phyloP scores from a whole-genome alignment of 2,329 filamentous ascomycete species.

The Zasmidium angulare region DNA sequence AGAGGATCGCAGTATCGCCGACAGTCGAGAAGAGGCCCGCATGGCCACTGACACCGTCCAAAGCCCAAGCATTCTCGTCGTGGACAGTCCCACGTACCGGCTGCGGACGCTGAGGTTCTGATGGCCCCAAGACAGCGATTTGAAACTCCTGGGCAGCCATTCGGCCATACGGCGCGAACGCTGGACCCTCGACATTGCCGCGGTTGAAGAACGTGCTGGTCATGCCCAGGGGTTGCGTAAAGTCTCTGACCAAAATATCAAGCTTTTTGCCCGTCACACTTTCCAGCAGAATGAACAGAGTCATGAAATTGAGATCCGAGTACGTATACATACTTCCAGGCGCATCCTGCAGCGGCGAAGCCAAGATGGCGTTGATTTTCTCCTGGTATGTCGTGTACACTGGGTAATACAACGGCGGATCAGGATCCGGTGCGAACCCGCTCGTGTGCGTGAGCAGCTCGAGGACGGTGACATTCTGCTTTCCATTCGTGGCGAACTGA shows the following conservation, averaged over 20 bases:
- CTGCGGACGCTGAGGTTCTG: neutral
- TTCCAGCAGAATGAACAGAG: neutral
- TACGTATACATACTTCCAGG: neutral
- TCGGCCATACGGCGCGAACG: neutral
- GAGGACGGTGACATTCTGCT: neutral
- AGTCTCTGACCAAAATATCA: neutral
- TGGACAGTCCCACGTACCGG: neutral
- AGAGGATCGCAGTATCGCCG: neutral
- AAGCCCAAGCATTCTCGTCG: neutral
- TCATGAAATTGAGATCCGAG: neutral
- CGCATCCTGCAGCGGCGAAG: neutral
- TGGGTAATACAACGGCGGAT: neutral
- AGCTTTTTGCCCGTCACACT: neutral
- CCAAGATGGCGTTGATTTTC: neutral
- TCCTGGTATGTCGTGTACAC: neutral
- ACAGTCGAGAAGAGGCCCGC: neutral
- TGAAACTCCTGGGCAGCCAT: neutral
- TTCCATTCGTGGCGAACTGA: neutral
- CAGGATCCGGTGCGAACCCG: neutral
- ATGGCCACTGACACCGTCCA: conserved; percentile 1
- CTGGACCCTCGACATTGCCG: neutral
- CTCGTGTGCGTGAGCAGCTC: neutral
- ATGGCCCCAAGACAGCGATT: neutral
- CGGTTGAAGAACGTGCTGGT: neutral
- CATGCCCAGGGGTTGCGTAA: neutral